A percentile compares a stretch with the other conserved stretches of the same genome.
Evolutionary conservation across 306 rosid genomes (phyloP).

Genomic region (Quercus bicolor): DNA sequence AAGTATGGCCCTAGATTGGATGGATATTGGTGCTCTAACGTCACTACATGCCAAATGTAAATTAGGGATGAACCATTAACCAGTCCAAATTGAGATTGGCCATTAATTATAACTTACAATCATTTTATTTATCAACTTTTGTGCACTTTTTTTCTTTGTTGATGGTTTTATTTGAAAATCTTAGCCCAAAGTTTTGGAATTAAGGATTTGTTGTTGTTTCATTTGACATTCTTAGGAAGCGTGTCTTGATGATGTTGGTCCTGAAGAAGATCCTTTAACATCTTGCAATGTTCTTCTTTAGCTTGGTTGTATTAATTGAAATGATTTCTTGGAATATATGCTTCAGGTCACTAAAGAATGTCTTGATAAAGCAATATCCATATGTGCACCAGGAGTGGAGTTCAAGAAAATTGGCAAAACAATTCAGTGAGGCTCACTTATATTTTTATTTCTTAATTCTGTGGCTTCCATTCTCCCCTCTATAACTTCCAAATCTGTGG

Average conservation of each 20-base stretch:
- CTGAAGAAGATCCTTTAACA: not conserved
- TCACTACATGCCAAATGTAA: not conserved
- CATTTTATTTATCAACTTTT: not conserved
- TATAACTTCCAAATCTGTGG: not conserved
- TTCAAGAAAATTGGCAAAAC: constrained; percentile 71
- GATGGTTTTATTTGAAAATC: not conserved
- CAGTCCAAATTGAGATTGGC: not conserved
- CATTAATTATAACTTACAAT: not conserved
- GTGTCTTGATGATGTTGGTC: not conserved
- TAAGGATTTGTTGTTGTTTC: not conserved
- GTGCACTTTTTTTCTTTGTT: not conserved
- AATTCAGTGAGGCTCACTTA: constrained; percentile 67
- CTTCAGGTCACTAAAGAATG: constrained; percentile 75
- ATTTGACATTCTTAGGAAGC: not conserved
- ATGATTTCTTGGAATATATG: constrained; percentile 19
- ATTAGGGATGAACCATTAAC: not conserved
- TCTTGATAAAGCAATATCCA: constrained; percentile 83
- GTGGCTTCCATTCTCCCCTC: constrained; percentile 5
- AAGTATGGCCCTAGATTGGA: not conserved
- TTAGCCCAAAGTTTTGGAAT: not conserved
- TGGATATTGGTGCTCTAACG: too few relatives aligned
- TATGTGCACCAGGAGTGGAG: constrained; percentile 94
- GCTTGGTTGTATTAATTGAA: constrained; percentile 15
- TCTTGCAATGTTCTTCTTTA: constrained; percentile 4
- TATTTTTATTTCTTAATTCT: not conserved